Evolutionary conservation across 2,329 filamentous ascomycete species (phyloP).

Genomic region (Hypomyces perniciosus): DNA sequence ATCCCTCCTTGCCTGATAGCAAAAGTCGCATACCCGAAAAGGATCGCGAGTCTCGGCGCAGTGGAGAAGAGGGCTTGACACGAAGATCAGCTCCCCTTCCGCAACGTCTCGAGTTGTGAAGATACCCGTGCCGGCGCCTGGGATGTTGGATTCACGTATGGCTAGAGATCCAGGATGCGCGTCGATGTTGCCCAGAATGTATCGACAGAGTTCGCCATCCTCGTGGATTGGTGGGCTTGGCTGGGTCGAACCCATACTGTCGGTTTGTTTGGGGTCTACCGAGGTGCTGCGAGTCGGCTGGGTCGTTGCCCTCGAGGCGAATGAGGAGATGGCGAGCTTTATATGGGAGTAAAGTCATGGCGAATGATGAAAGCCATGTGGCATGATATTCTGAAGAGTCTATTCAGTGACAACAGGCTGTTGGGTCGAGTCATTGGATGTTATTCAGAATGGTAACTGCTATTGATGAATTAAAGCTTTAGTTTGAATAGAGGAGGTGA

Average conservation of each 20-base stretch:
- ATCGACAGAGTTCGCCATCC: not conserved
- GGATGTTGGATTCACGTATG: conserved; percentile 1
- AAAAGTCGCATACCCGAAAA: conserved; percentile 4
- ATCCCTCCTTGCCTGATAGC: conserved; percentile 2
- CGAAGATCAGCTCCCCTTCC: conserved; percentile 4
- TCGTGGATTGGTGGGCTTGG: not conserved
- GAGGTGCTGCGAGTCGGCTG: no score
- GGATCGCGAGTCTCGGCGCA: not conserved
- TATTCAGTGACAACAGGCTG: no score
- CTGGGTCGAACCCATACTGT: not conserved
- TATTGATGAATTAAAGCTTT: no score
- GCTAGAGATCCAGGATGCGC: not conserved
- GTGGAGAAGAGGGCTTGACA: conserved; percentile 3
- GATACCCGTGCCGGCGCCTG: not conserved
- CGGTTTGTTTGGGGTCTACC: no score
- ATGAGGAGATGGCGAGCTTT: no score
- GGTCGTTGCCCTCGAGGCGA: no score
- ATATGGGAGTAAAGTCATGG: no score
- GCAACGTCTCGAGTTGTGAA: conserved; percentile 2
- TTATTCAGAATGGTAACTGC: no score
- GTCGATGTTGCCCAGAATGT: conserved; percentile 4
- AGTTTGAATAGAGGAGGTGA: no score
- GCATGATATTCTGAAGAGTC: no score
- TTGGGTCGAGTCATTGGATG: no score
- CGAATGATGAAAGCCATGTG: no score